phyloP scores from a whole-genome alignment of 2,329 filamentous ascomycete genomes.

The Fusarium dimerum region DNA sequence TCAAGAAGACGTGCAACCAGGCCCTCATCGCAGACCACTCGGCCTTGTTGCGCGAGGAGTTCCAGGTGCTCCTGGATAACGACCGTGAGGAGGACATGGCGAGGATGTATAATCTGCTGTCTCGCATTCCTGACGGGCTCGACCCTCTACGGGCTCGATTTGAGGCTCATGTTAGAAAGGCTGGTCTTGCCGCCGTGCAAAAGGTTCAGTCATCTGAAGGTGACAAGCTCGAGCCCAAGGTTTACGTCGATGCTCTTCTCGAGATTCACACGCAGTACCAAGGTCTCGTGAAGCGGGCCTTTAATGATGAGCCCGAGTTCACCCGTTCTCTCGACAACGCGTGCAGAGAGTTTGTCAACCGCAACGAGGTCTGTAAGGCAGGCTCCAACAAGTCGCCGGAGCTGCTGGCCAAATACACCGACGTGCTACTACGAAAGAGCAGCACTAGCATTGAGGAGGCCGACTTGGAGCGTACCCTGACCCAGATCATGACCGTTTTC shows the following conservation, averaged over 20 bases:
- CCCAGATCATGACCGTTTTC: constrained; percentile 98
- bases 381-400: constrained; percentile 94
- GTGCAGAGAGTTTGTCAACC: constrained; percentile 96
- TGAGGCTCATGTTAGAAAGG: constrained; percentile 89
- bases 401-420: constrained; percentile 91
- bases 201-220: constrained; percentile 85
- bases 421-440: constrained; percentile 89
- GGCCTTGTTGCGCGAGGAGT: constrained; percentile 85
- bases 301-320: constrained; percentile 94
- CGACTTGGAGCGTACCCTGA: constrained; percentile 84
- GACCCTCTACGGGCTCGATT: constrained; percentile 86
- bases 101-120: constrained; percentile 91
- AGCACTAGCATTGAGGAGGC: constrained; percentile 91
- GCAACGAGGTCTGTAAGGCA: constrained; percentile 92
- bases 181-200: constrained; percentile 82
- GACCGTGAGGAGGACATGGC: constrained; percentile 95
- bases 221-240: constrained; percentile 90
- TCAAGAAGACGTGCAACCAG: constrained; percentile 87
- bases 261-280: constrained; percentile 95
- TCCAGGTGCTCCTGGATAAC: constrained; percentile 89
- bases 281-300: constrained; percentile 85
- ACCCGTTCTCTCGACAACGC: constrained; percentile 95
- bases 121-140: constrained; percentile 85
- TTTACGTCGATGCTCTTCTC: constrained; percentile 92
- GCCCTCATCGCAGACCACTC: constrained; percentile 90